phyloP scores from a whole-genome alignment of 768 basidiomycete species.

The Floccularia luteovirens region DNA sequence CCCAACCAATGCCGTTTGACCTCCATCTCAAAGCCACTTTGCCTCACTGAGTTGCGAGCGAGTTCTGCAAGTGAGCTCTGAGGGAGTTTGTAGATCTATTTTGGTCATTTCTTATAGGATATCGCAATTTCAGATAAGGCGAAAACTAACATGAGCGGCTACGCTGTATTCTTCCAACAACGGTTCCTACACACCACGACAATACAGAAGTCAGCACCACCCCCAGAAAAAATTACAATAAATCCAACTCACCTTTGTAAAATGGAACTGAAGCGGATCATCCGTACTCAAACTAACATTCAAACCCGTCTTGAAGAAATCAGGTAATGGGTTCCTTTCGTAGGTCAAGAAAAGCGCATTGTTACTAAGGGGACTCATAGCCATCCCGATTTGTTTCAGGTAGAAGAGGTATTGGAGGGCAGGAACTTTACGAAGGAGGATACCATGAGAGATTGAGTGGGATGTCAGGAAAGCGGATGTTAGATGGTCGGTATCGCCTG shows the following conservation, averaged over 20 bases:
- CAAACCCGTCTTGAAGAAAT: constrained; percentile 93
- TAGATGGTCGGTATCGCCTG: constrained; percentile 96
- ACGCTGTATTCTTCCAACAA: constrained; percentile 96
- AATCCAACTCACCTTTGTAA: constrained; percentile 69
- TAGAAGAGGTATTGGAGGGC: constrained; percentile 97
- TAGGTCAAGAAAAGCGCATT: constrained; percentile 96
- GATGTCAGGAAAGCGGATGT: constrained; percentile 94
- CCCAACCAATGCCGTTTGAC: constrained; percentile 95
- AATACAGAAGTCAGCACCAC: neutral
- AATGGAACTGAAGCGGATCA: constrained; percentile 95
- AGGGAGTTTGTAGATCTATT: constrained; percentile 90
- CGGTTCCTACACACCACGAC: constrained; percentile 56
- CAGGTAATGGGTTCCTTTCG: constrained; percentile 93
- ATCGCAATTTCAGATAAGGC: neutral
- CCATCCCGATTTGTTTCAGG: constrained; percentile 95
- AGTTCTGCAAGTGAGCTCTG: constrained; percentile 93
- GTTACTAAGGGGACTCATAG: constrained; percentile 98
- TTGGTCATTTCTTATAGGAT: neutral
- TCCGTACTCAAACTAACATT: constrained; percentile 97
- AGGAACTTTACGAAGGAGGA: constrained; percentile 94
- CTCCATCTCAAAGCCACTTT: constrained; percentile 98
- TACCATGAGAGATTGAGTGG: constrained; percentile 99
- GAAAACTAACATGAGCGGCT: constrained; percentile 75
- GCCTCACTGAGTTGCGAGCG: constrained; percentile 95
- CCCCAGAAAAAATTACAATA: neutral